Conservation (phyloP, 345 rosid genomes). For the Dipteronia dyeriana region DNA sequence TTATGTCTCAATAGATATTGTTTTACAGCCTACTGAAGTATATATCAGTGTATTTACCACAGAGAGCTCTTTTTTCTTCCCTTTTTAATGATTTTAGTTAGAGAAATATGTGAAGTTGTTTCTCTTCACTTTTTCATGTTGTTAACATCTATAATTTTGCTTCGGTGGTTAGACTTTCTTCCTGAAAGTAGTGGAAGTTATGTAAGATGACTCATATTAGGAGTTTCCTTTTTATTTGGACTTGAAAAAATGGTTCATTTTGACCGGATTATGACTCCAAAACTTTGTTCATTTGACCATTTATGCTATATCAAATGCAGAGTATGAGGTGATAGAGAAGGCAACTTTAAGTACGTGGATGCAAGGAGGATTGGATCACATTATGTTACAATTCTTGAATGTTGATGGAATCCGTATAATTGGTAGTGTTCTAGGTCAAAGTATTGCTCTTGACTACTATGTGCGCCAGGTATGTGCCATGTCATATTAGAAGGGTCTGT, state of each 20-base stretch:
- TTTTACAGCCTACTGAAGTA: not conserved
- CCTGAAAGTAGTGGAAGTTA: not conserved
- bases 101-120: not conserved
- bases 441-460: conserved; percentile 95
- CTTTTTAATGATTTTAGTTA: not conserved
- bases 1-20: not conserved
- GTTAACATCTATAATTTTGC: not conserved
- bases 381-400: conserved; percentile 84
- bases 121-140: not conserved
- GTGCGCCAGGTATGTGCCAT: conserved; percentile 78
- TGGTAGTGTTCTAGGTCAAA: conserved; percentile 96
- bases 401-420: conserved; percentile 88
- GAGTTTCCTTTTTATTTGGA: conserved; percentile 7
- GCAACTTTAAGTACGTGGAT: conserved; percentile 78
- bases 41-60: not conserved
- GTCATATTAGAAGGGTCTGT: not conserved
- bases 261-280: not conserved
- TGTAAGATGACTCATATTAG: not conserved
- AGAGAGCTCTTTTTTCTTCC: not conserved
- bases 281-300: conserved; percentile 14
- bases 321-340: conserved; percentile 91
- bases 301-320: conserved; percentile 44
- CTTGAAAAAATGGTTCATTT: not conserved
- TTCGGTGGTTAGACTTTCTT: not conserved
- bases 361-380: conserved; percentile 86